Evolutionary conservation across 345 rosid genomes (phyloP).

Genomic region (Carallia pectinifolia): DNA sequence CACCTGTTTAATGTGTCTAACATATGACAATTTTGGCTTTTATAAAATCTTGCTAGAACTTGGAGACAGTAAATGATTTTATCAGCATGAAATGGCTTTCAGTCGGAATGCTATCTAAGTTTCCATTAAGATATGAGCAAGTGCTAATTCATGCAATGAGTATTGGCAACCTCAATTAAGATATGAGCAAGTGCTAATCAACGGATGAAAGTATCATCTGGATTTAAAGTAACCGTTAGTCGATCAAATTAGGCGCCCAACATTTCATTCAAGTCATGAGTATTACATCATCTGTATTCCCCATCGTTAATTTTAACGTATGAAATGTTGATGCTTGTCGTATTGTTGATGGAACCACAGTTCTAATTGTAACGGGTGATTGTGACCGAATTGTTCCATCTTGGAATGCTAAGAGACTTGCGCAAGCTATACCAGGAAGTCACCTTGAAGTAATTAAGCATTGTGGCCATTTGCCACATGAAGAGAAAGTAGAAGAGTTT

Average conservation of each 20-base stretch:
- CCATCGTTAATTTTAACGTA: neutral
- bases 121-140: neutral
- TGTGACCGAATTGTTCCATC: conserved; percentile 80
- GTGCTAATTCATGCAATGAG: neutral
- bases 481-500: conserved; percentile 84
- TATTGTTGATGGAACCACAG: conserved; percentile 27
- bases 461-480: conserved; percentile 91
- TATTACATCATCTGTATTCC: neutral
- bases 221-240: neutral
- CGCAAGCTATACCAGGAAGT: conserved; percentile 70
- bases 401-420: conserved; percentile 79
- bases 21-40: too few species aligned
- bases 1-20: neutral
- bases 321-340: conserved; percentile 11
- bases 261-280: neutral
- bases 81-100: too few species aligned
- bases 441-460: conserved; percentile 59
- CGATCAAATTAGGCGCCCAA: neutral
- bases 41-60: too few species aligned
- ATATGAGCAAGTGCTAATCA: too few species aligned
- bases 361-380: conserved; percentile 78
- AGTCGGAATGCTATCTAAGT: too few species aligned
- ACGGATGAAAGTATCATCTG: neutral
- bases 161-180: too few species aligned
- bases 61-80: too few species aligned